Evolutionary conservation across 352 stramenopile genomes (phyloP).

Genomic region (Phytophthora kernoviae): DNA sequence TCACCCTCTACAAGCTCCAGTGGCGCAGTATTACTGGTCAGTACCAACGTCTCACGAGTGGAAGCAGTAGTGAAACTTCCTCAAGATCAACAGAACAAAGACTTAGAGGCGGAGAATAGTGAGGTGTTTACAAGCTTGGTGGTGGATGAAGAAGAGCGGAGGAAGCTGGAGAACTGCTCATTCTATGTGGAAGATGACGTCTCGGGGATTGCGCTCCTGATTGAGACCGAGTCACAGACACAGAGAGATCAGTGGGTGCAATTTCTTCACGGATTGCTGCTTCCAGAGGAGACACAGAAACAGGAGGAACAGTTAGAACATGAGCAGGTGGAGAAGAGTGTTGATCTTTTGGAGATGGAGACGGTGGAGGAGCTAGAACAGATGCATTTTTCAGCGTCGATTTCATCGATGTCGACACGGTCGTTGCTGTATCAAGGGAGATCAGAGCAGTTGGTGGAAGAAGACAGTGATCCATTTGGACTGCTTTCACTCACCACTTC

Average conservation of each 20-base stretch:
- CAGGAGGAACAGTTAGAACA: conserved; percentile 5
- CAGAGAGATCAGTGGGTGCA: conserved; percentile 42
- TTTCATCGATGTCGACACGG: conserved; percentile 28
- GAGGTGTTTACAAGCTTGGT: conserved; percentile 8
- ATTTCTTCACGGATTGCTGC: conserved; percentile 24
- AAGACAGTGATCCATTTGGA: conserved; percentile 51
- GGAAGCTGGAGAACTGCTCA: conserved; percentile 40
- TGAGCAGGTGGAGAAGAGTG: conserved; percentile 5
- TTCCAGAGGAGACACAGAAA: background rate
- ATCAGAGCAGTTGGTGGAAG: conserved; percentile 44
- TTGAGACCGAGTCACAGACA: conserved; percentile 32
- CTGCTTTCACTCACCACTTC: conserved; percentile 55
- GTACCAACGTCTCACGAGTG: conserved; percentile 44
- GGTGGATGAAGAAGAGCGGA: conserved; percentile 25
- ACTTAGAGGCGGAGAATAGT: conserved; percentile 2
- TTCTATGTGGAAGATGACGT: conserved; percentile 55
- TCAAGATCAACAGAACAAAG: conserved; percentile 4
- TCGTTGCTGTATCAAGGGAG: conserved; percentile 44
- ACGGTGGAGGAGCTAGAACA: conserved; percentile 31
- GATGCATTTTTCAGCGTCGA: conserved; percentile 18
- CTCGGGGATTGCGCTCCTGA: conserved; percentile 18
- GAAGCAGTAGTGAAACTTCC: conserved; percentile 42
- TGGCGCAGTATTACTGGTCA: conserved; percentile 33
- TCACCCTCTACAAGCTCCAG: conserved; percentile 6
- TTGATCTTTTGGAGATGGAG: conserved; percentile 17